Conservation (phyloP, 2,329 filamentous ascomycete species). For the Fusarium buharicum region DNA sequence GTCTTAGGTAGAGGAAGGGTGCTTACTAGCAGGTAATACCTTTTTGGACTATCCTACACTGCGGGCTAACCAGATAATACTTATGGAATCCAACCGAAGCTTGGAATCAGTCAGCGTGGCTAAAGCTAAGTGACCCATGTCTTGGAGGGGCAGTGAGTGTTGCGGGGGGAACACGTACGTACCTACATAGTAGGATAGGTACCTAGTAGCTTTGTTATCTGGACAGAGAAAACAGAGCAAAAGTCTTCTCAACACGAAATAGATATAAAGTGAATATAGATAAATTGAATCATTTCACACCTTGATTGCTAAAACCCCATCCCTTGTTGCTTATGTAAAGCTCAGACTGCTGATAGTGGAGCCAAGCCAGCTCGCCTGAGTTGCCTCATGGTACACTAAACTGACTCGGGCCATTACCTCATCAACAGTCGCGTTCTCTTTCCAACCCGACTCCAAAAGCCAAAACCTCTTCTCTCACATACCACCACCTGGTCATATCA, state of each 20-base stretch:
- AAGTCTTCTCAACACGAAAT: no score
- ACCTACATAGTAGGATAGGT: no score
- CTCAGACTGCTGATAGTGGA: conserved; percentile 21
- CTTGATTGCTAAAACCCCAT: not conserved
- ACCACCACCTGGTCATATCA: conserved; percentile 20
- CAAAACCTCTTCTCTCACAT: conserved; percentile 31
- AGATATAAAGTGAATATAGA: no score
- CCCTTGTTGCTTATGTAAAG: conserved; percentile 34
- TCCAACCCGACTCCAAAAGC: conserved; percentile 21
- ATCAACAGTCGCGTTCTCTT: conserved; percentile 40
- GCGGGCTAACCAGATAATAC: not conserved
- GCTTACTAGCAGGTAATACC: not conserved
- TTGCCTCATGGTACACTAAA: conserved; percentile 36
- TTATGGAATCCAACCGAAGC: conserved; percentile 30
- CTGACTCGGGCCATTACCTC: conserved; percentile 44
- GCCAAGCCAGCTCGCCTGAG: conserved; percentile 27
- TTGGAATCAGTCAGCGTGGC: conserved; percentile 2
- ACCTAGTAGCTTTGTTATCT: no score
- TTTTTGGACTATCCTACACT: not conserved
- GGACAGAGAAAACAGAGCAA: no score
- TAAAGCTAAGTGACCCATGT: conserved; percentile 9
- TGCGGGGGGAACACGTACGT: conserved; percentile 18
- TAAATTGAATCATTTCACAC: no score
- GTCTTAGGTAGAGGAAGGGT: no score
- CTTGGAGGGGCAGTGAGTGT: conserved; percentile 14